Conservation (phyloP, 345 rosid genomes). For the Eucalyptus pauciflora region DNA sequence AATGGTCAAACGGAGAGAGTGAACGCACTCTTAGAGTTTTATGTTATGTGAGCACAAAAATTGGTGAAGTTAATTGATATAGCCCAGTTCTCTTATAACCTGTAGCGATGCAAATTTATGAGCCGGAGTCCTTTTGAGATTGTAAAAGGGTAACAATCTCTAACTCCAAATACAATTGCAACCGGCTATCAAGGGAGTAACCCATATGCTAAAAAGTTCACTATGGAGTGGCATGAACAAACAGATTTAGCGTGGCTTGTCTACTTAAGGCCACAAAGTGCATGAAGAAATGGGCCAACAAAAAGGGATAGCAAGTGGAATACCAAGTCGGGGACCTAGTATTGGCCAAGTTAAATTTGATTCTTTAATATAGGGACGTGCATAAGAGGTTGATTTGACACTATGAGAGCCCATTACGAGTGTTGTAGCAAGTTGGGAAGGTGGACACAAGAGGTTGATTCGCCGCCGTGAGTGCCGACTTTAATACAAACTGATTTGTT, state of each 20-base stretch:
- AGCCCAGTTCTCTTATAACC: background rate
- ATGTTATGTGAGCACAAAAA: background rate
- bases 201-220: background rate
- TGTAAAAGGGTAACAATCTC: background rate
- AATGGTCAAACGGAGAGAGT: background rate
- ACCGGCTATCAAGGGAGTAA: background rate
- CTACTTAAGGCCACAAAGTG: background rate
- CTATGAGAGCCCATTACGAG: background rate
- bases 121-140: background rate
- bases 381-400: background rate
- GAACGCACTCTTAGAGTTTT: background rate
- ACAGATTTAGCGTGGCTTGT: accelerated
- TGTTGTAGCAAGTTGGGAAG: background rate
- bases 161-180: background rate
- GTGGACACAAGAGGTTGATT: accelerated
- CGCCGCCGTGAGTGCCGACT: accelerated
- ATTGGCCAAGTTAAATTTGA: background rate
- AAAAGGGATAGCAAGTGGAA: accelerated
- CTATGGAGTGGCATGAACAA: background rate
- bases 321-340: background rate
- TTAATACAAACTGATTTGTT: background rate
- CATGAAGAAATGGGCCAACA: background rate
- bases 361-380: background rate
- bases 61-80: background rate
- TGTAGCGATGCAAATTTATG: no score